Percentiles rank a stretch among this genome's conserved stretches.
These are phyloP conservation scores for Debaryomyces singareniensis DNA, from an alignment of 1,139 yeast genomes.

Conservation along the genomic window DNA sequence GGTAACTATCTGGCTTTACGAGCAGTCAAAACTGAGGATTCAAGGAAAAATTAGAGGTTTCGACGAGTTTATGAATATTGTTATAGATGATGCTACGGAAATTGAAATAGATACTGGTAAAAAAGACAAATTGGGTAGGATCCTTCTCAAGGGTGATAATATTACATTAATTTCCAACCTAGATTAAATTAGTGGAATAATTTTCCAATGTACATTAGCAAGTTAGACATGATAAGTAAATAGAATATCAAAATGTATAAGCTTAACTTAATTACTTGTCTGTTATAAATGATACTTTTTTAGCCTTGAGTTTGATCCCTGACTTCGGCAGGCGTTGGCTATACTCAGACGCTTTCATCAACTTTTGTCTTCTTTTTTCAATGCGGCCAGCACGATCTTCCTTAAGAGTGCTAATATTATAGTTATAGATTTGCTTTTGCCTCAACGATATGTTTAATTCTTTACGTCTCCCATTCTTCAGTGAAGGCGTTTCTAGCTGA, in stretches of 20 bases:
- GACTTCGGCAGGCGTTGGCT: neutral
- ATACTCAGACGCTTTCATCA: neutral
- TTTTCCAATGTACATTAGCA: neutral
- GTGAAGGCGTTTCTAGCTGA: no score
- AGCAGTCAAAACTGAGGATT: conserved; percentile 70
- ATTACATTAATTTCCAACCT: conserved; percentile 70
- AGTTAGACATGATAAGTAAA: neutral
- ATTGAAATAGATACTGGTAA: conserved; percentile 41
- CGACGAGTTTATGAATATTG: conserved; percentile 96
- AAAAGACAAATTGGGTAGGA: conserved; percentile 38
- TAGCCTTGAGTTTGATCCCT: conserved; percentile 1
- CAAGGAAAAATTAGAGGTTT: conserved; percentile 87
- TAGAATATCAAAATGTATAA: neutral
- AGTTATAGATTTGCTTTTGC: neutral
- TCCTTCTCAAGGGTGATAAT: conserved; percentile 88
- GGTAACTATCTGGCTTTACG: conserved; percentile 85
- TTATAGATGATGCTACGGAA: conserved; percentile 85
- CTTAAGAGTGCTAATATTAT: neutral
- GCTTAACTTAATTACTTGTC: no score
- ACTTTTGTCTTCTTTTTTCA: neutral
- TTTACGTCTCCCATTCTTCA: no score
- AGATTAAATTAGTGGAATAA: conserved; percentile 21
- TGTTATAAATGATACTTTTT: no score
- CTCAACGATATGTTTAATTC: no score
- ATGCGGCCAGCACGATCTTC: neutral